Percentiles rank a stretch among this genome's conserved stretches.
Evolutionary conservation across 176 grass and related monocot species (phyloP).

Genomic region (Zoysia pacifica): DNA sequence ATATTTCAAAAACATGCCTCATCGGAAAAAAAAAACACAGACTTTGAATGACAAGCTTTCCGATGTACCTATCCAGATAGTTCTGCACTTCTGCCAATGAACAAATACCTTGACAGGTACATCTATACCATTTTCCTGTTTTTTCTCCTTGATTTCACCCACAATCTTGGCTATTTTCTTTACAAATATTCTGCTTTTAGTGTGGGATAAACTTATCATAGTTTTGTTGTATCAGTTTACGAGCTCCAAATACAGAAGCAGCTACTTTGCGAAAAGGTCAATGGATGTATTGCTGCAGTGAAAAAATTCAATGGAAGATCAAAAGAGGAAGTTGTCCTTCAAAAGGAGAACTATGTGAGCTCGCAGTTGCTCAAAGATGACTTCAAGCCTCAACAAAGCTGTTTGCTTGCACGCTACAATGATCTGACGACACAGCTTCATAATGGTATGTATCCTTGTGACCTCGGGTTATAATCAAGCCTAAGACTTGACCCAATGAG

Average conservation of each 20-base stretch:
- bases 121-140: background rate
- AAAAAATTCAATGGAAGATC: conserved; percentile 81
- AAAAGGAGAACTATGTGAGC: conserved; percentile 60
- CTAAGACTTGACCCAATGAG: no score
- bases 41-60: conserved; percentile 69
- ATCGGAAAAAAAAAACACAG: conserved; percentile 87
- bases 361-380: conserved; percentile 64
- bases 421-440: conserved; percentile 84
- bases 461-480: no score
- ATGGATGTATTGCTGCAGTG: conserved; percentile 61
- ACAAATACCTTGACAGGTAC: conserved; percentile 76
- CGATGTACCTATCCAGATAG: conserved; percentile 83
- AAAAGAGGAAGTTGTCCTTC: conserved; percentile 64
- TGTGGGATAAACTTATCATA: conserved; percentile 4
- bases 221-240: conserved; percentile 55
- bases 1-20: conserved; percentile 91
- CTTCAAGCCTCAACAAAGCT: conserved; percentile 68
- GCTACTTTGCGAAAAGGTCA: conserved; percentile 58
- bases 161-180: background rate
- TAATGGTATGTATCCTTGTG: conserved; percentile 66
- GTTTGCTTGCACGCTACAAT: conserved; percentile 89
- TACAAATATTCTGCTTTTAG: background rate
- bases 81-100: conserved; percentile 45
- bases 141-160: background rate
- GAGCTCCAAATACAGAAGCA: conserved; percentile 57